Conservation (phyloP, 225 moss, liverwort and hornwort species). For the Pleurozium schreberi region DNA sequence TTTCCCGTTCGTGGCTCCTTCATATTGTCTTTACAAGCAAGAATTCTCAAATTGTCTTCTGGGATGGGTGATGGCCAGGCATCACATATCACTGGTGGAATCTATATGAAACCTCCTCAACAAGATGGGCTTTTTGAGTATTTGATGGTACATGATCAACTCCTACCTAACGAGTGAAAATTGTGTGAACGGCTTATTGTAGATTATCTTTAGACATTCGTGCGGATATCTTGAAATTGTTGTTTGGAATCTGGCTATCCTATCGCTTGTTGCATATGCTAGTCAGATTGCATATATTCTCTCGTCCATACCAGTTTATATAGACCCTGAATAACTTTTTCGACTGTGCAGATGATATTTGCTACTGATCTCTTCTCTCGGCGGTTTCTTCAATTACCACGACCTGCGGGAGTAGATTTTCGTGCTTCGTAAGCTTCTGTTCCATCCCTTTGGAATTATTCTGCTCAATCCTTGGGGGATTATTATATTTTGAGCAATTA, state of each 20-base stretch:
- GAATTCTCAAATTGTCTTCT: not conserved
- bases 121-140: conserved; percentile 79
- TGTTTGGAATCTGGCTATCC: not conserved
- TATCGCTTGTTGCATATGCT: not conserved
- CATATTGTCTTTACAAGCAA: not conserved
- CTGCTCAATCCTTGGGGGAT: not conserved
- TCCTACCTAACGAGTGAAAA: not conserved
- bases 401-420: conserved; percentile 88
- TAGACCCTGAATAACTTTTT: not conserved
- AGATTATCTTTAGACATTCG: not conserved
- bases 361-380: conserved; percentile 79
- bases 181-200: not conserved
- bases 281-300: not conserved
- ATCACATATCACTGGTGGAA: conserved; percentile 90
- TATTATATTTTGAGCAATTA: not conserved
- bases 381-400: conserved; percentile 75
- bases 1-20: not conserved
- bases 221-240: not conserved
- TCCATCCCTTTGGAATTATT: not conserved
- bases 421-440: conserved; percentile 66
- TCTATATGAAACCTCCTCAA: conserved; percentile 75
- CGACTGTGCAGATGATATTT: conserved; percentile 68
- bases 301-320: not conserved
- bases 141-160: conserved; percentile 44
- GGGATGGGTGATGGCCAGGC: conserved; percentile 46